Conservation (phyloP, 164 flowering plant genomes). For the Vitis riparia region DNA sequence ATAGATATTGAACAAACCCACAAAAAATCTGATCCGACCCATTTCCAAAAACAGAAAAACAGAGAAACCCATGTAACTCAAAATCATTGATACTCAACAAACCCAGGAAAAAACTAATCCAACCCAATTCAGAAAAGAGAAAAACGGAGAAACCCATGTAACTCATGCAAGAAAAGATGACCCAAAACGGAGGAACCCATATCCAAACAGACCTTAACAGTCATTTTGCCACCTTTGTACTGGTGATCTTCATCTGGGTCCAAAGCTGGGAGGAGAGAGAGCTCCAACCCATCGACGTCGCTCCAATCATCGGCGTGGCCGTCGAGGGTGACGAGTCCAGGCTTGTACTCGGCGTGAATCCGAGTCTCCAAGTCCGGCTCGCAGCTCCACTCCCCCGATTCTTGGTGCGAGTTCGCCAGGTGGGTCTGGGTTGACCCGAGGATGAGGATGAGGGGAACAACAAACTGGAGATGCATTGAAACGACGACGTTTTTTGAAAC, state of each 20-base stretch:
- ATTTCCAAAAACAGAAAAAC: too few relatives aligned
- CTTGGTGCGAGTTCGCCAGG: constrained; percentile 60
- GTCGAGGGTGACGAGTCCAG: constrained; percentile 77
- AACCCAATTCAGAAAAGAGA: not conserved
- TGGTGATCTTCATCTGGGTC: constrained; percentile 84
- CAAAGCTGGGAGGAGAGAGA: constrained; percentile 84
- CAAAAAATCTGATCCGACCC: too few relatives aligned
- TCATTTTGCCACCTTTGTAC: constrained; percentile 75
- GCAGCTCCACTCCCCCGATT: constrained; percentile 79
- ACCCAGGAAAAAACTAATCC: not conserved
- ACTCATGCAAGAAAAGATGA: constrained; percentile 1
- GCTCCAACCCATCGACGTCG: constrained; percentile 72
- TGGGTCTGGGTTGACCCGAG: constrained; percentile 12
- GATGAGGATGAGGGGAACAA: constrained; percentile 7
- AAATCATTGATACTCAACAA: not conserved
- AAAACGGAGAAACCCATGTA: not conserved
- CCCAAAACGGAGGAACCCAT: not conserved
- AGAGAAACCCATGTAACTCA: not conserved
- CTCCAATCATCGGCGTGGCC: constrained; percentile 87
- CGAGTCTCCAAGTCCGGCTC: constrained; percentile 51
- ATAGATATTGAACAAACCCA: too few relatives aligned
- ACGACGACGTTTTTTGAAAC: too few relatives aligned
- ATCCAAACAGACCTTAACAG: constrained; percentile 56
- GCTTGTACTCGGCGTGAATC: constrained; percentile 59
- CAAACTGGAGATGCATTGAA: too few relatives aligned